Base-by-base conservation (phyloP, 2,329 filamentous ascomycete genomes). In the Aspergillus flavus region DNA sequence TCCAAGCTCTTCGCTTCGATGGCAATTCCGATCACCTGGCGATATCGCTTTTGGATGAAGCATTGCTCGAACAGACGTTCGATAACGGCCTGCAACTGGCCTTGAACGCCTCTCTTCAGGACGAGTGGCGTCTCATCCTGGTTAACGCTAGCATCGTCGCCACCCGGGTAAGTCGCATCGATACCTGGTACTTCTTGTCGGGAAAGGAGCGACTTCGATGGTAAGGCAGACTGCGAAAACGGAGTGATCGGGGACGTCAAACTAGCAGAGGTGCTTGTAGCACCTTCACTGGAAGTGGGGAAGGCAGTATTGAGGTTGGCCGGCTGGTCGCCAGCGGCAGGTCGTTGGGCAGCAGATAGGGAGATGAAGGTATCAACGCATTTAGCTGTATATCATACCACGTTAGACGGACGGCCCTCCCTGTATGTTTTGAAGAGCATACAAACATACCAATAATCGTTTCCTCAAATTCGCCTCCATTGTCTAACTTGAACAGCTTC, bases 351-450 rank as follows among this genome's bases (percentile, higher is more conserved):
- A 64, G 87, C 87, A 57, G 88, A 90, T 58, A 94, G 86, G 64
- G 92, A 89, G 74, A 99, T 97, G 82, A 97, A 99, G 69, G 96
- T 96, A 80, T 99, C 95, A 74, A 99, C 89, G 76, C 95, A 99
- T 86, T 96, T 97, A 64, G 94, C 87, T 87, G 50, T 21, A 58
- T 14, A 48, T 28, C 57, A 46, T 41, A 64, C 41, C 48, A 61
- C 23, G 36, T 61, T 62, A 71, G 59, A 61, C 28, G 46, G 14
- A 41, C 46, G 59, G 45, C 12, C 52, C 19, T 28, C 10, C 32
- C 11, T 28, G 26, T 16, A 39, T 39, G 46, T 58, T 12, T 26
- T 6, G 26, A 21, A 11, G 3, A 61, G 26, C 14, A 36, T 48
- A 16, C 30, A 43, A 59, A 77, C 82, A 73, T 79, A 87, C 85